phyloP scores from a whole-genome alignment of 441 rosid species.

The Eruca vesicaria region DNA sequence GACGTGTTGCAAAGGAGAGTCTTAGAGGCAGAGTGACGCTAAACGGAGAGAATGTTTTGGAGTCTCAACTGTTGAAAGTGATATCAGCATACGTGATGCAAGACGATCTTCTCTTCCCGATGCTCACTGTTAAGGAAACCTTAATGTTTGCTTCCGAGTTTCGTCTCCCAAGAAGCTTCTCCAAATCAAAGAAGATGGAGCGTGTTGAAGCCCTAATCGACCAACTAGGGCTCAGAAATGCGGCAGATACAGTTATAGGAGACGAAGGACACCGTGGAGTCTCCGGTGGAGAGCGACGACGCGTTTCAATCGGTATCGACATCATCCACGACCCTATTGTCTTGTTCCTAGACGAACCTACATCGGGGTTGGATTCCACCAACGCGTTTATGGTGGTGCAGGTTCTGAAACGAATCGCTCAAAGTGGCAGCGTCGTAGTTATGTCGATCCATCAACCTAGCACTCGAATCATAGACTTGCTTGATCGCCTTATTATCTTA shows the following conservation, averaged over 20 bases:
- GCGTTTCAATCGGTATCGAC: neutral
- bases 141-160: neutral
- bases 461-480: neutral
- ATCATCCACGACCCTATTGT: neutral
- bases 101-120: neutral
- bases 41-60: neutral
- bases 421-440: neutral
- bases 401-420: neutral
- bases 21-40: neutral
- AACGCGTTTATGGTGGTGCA: neutral
- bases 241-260: neutral
- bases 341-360: slow-evolving; percentile 1
- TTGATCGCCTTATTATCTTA: neutral
- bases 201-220: neutral
- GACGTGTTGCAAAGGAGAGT: neutral
- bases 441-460: neutral
- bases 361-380: neutral
- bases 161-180: neutral
- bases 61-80: neutral
- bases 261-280: no score
- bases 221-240: neutral
- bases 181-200: neutral
- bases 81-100: neutral
- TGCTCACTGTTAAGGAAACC: neutral
- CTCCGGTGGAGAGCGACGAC: no score